These are phyloP conservation scores for Lithohypha guttulata DNA, from an alignment of 2,329 filamentous ascomycete species.

Conservation along the genomic window DNA sequence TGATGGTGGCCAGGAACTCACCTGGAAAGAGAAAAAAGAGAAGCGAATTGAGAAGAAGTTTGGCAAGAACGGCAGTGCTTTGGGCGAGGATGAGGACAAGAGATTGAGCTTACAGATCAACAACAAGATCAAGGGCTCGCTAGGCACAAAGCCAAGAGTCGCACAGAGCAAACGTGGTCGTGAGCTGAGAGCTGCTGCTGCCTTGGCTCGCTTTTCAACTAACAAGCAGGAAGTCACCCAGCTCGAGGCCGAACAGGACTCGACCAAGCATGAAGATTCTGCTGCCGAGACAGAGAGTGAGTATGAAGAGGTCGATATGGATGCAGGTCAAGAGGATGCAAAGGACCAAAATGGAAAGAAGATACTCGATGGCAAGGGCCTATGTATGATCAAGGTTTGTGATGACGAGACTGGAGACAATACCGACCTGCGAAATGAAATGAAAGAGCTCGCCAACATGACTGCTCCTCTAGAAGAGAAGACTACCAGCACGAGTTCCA, in stretches of 20 bases:
- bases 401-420: conserved; percentile 56
- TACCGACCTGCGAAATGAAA: conserved; percentile 49
- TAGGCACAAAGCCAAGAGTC: conserved; percentile 56
- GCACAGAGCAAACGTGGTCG: conserved; percentile 63
- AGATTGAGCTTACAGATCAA: conserved; percentile 55
- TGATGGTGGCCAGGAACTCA: conserved; percentile 37
- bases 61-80: conserved; percentile 54
- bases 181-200: conserved; percentile 66
- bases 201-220: conserved; percentile 58
- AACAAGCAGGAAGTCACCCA: conserved; percentile 27
- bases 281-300: conserved; percentile 32
- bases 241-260: conserved; percentile 24
- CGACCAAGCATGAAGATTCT: conserved; percentile 31
- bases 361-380: conserved; percentile 56
- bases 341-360: conserved; percentile 54
- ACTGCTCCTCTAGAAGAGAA: conserved; percentile 12
- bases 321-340: conserved; percentile 41
- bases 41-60: conserved; percentile 65
- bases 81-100: conserved; percentile 58
- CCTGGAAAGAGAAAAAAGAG: conserved; percentile 64
- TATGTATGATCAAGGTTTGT: conserved; percentile 62
- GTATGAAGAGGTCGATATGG: conserved; percentile 26
- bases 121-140: conserved; percentile 41
- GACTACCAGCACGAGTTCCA: not conserved
- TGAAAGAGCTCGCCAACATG: conserved; percentile 54